These are phyloP conservation scores for Quercus wislizeni DNA, from an alignment of 306 rosid species.

Conservation along the genomic window DNA sequence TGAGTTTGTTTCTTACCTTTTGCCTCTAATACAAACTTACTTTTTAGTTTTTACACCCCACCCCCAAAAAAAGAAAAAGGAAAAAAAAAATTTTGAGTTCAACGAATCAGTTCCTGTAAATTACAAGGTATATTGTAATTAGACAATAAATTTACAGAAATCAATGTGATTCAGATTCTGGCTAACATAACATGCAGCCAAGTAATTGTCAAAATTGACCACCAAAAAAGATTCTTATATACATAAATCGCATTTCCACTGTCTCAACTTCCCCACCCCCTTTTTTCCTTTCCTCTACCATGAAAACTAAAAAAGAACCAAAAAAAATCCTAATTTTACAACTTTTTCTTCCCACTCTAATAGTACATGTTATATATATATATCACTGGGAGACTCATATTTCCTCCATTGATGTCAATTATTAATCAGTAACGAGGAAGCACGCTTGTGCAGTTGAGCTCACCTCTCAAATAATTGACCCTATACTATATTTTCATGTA, in stretches of 20 bases:
- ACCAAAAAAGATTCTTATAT: not conserved
- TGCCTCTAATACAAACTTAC: too few species aligned
- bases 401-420: not conserved
- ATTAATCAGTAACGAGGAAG: not conserved
- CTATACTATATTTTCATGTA: not conserved
- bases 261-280: not conserved
- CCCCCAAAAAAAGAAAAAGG: too few species aligned
- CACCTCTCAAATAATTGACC: not conserved
- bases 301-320: not conserved
- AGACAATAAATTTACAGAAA: not conserved
- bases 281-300: not conserved
- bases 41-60: too few species aligned
- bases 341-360: not conserved
- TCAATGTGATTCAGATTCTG: not conserved
- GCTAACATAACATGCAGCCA: not conserved
- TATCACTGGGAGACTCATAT: not conserved
- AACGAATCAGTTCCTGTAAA: too few species aligned
- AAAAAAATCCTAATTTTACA: not conserved
- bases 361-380: not conserved
- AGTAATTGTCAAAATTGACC: not conserved
- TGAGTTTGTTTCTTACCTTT: too few species aligned
- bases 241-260: too few species aligned
- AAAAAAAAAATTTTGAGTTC: too few species aligned
- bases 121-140: too few species aligned
- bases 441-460: not conserved